phyloP scores from a whole-genome alignment of 148 eudicot species.

The Chenopodium berlandieri region DNA sequence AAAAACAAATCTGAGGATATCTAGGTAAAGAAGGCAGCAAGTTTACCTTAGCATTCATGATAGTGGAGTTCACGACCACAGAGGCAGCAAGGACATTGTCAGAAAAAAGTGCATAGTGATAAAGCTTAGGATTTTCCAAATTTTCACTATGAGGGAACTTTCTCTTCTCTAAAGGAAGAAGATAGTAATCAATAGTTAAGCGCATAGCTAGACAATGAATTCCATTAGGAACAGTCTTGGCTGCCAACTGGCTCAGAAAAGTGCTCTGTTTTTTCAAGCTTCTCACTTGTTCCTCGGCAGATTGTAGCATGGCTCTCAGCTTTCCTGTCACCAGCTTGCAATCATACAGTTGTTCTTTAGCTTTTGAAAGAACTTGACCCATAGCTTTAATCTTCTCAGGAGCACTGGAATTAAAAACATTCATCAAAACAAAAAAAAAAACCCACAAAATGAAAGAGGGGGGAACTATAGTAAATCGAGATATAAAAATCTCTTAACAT shows the following conservation, averaged over 20 bases:
- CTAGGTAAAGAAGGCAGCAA: neutral
- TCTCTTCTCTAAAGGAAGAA: slow-evolving; percentile 64
- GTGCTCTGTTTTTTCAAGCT: slow-evolving; percentile 84
- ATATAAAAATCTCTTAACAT: neutral
- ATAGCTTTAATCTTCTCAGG: slow-evolving; percentile 66
- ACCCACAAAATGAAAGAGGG: neutral
- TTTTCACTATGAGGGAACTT: slow-evolving; percentile 69
- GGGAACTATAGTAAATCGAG: neutral
- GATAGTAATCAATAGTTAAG: slow-evolving; percentile 72
- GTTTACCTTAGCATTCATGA: slow-evolving; percentile 71
- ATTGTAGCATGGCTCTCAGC: slow-evolving; percentile 86
- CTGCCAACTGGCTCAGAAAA: slow-evolving; percentile 81
- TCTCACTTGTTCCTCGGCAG: slow-evolving; percentile 87
- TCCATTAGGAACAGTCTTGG: slow-evolving; percentile 82
- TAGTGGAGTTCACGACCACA: slow-evolving; percentile 81
- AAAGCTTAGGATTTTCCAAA: slow-evolving; percentile 62
- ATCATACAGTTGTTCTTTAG: slow-evolving; percentile 66
- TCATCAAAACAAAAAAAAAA: neutral
- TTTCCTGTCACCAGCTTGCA: slow-evolving; percentile 73
- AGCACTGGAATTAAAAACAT: slow-evolving; percentile 42
- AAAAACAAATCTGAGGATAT: neutral
- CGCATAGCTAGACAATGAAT: slow-evolving; percentile 84
- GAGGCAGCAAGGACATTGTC: slow-evolving; percentile 95
- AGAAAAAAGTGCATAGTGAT: slow-evolving; percentile 87
- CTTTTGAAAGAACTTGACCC: slow-evolving; percentile 75